phyloP scores from a whole-genome alignment of 208 protist genomes.

The Leishmania turanica region DNA sequence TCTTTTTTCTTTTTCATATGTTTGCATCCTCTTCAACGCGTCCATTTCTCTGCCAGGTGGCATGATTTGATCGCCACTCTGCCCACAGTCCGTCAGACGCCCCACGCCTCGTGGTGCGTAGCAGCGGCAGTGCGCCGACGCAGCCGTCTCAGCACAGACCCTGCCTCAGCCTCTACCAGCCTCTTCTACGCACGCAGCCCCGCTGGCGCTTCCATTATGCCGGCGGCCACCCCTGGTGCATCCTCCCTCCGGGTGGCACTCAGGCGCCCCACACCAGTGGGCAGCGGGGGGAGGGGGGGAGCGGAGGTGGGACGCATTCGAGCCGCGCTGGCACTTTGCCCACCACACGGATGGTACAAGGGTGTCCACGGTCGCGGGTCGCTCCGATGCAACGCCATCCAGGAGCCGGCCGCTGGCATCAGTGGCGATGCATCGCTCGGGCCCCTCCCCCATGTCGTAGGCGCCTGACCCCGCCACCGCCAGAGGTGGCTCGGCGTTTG shows the following conservation, averaged over 20 bases:
- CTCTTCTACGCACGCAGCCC: not conserved
- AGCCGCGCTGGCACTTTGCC: not conserved
- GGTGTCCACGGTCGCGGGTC: not conserved
- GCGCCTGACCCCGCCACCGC: not conserved
- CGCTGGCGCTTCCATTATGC: not conserved
- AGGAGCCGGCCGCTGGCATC: not conserved
- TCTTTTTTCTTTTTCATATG: not conserved
- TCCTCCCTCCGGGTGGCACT: no score
- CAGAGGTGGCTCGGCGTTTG: not conserved
- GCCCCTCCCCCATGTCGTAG: not conserved
- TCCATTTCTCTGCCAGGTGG: not conserved
- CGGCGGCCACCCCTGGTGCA: not conserved
- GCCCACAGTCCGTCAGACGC: not conserved
- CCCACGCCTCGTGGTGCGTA: not conserved
- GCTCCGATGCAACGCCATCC: not conserved
- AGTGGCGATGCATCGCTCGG: not conserved
- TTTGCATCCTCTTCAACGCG: not conserved
- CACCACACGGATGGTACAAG: not conserved
- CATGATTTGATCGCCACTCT: not conserved
- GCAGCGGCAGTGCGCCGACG: not conserved
- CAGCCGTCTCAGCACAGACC: not conserved
- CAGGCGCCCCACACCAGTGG: not conserved
- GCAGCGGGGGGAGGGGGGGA: not conserved
- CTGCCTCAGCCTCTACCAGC: not conserved
- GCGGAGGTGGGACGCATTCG: not conserved